Percentiles rank a stretch among this genome's conserved stretches.
phyloP scores from a whole-genome alignment of 495 filamentous ascomycete genomes.

The Talaromyces trachyspermus region DNA sequence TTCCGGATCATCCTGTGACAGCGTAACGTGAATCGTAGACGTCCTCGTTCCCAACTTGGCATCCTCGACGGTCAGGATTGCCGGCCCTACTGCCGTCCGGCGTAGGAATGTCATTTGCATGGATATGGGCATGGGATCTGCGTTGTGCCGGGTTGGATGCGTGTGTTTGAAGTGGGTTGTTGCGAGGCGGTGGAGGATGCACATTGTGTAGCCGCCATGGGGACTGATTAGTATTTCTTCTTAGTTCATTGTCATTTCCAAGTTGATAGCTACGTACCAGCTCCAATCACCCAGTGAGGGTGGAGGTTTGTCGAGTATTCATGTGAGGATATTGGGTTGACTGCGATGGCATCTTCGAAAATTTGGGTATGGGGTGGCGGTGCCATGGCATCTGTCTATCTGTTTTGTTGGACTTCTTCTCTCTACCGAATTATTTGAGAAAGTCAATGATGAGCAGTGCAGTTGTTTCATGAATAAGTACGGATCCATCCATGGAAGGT shows the following conservation, averaged over 20 bases:
- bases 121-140: constrained; percentile 48
- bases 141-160: constrained; percentile 51
- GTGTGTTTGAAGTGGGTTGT: constrained; percentile 57
- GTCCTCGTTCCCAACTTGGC: constrained; percentile 65
- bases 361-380: constrained; percentile 8
- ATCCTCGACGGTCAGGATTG: constrained; percentile 57
- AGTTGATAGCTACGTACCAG: constrained; percentile 26
- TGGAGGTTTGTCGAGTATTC: constrained; percentile 47
- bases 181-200: constrained; percentile 54
- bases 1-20: constrained; percentile 36
- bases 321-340: constrained; percentile 42
- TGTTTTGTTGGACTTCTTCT: not conserved
- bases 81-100: constrained; percentile 57
- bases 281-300: constrained; percentile 54
- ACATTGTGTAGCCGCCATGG: constrained; percentile 73
- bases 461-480: too few species aligned
- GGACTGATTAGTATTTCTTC: constrained; percentile 43
- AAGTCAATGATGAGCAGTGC: too few species aligned
- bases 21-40: constrained; percentile 61
- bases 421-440: not conserved
- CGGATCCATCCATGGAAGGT: too few species aligned
- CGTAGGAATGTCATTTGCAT: constrained; percentile 70
- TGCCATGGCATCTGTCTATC: not conserved
- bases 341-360: constrained; percentile 45
- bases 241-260: not conserved